Evolutionary conservation across 805 yeast species (phyloP), one percentile per base, ranked within the genome.

Genomic region (Yarrowia sp.): DNA sequence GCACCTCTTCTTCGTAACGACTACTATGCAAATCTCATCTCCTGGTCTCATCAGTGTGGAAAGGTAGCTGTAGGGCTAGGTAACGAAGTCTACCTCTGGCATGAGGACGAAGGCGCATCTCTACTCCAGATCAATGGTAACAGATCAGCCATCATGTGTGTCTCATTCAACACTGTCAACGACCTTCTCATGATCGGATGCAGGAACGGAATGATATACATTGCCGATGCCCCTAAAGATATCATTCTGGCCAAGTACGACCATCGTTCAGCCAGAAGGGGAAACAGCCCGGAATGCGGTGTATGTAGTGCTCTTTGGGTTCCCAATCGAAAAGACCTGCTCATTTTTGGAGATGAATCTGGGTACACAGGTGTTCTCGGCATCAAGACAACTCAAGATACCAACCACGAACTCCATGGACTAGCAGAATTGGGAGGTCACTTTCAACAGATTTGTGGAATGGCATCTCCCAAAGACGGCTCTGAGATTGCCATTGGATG

Each of bases 401-500:
- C 34, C 1, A 10, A 24, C 33, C 33, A 55, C 14, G 64, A 58
- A 13, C n/a, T 58, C 9, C 49, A 42, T 20, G 44, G 39, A 3
- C 15, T 61, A 46, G 66, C 55, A 2, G 55, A 36, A 19, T n/a
- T 69, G 9, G 67, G 67, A 17, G 75, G 73, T 34, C 76, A 73
- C 42, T 61, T 42, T 30, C 76, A 73, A 52, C 75, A 73, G 52
- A 72, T 73, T 9, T 74, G 76, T 67, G 76, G 76, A 1, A 82
- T 91, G 17, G 86, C 90, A 5, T 75, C 91, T 15, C 86, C 85
- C 70, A 76, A 79, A 6, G 84, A 84, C 65, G 78, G 79, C 30
- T 78, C 80, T 1, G 87, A 88, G 67, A 73, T 91, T 42, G 92
- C 97, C 0, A 83, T 90, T 9, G 97, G 97, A 0, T 90, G 92